These are phyloP conservation scores for Epichloe aotearoae DNA, from an alignment of 2,329 filamentous ascomycete genomes.

Conservation along the genomic window DNA sequence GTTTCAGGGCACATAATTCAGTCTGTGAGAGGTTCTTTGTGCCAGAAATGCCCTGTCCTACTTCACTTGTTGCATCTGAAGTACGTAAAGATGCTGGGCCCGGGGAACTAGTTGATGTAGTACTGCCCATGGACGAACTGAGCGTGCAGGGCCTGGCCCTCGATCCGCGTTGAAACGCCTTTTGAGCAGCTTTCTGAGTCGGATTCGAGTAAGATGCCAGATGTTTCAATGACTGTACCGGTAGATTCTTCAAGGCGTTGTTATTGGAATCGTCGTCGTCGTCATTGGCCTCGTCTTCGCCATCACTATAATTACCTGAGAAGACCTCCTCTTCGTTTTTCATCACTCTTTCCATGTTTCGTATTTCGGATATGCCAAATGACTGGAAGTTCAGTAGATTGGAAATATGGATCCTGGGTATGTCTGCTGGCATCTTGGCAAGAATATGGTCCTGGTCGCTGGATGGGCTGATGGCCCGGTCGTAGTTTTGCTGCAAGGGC, in stretches of 20 bases:
- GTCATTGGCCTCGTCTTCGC: constrained; percentile 12
- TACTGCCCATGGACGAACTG: constrained; percentile 1
- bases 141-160: constrained; percentile 11
- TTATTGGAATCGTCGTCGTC: constrained; percentile 13
- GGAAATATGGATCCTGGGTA: constrained; percentile 15
- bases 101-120: background rate
- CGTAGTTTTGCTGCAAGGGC: constrained; percentile 40
- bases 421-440: constrained; percentile 14
- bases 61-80: background rate
- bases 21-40: background rate
- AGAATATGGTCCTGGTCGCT: constrained; percentile 13
- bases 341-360: constrained; percentile 9
- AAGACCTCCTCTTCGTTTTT: constrained; percentile 10
- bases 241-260: constrained; percentile 24
- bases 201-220: constrained; percentile 44
- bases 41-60: background rate
- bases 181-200: constrained; percentile 37
- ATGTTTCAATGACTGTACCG: constrained; percentile 37
- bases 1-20: background rate
- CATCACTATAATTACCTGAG: constrained; percentile 7
- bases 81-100: background rate
- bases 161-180: constrained; percentile 24
- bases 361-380: constrained; percentile 4
- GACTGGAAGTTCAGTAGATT: constrained; percentile 9
- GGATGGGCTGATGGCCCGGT: constrained; percentile 34